Base-by-base conservation (phyloP, 352 stramenopile species). In the Pythium monospermum region DNA sequence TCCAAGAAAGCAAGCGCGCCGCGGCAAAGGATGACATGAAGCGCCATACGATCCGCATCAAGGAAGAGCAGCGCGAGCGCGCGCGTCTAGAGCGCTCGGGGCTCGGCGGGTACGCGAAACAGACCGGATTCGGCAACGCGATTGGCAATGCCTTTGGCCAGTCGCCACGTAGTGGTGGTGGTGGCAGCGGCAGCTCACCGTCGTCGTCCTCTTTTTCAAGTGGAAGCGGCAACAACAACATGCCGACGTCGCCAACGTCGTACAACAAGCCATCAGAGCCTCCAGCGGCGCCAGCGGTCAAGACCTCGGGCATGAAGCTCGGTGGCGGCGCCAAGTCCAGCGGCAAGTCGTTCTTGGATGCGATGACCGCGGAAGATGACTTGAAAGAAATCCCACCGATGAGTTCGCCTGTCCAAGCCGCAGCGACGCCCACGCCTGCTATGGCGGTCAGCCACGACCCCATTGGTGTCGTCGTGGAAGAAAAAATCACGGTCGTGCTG, bases 1-100 rank as follows among this genome's bases (percentile, higher is more conserved):
- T 99, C 56, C 85, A 98, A 57, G 85, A 98, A 71, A 95, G 84
- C 69, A 98, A 98, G 76, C 88, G 83, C 38, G 84, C 85, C 2
- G 82, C 85, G 3, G 86, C 86, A 22, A 93, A 91, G 68, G 83
- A 91, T 56, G 83, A 95, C 65, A 92, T 91, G 73, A 92, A 91
- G 71, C 83, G 84, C 63, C 84, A 94, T 64, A 87, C 80, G 53
- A 80, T 74, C 36, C 76, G 80, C 32, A 94, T 96, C 59, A 89
- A 91, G 59, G 83, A 92, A 55, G 81, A 94, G 55, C 81, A 94
- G 68, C 81, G 81, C 35, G 83, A 94, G 49, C 82, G 82, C 8
- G 81, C 81, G 35, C 76, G 81, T 4, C 53, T 92, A 51, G 83
- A 94, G 59, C 76, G 77, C 15, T 73, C 81, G 0, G 83, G 82